These are phyloP conservation scores for Sclerotinia nivalis DNA, from an alignment of 2,329 filamentous ascomycete species.

Conservation along the genomic window DNA sequence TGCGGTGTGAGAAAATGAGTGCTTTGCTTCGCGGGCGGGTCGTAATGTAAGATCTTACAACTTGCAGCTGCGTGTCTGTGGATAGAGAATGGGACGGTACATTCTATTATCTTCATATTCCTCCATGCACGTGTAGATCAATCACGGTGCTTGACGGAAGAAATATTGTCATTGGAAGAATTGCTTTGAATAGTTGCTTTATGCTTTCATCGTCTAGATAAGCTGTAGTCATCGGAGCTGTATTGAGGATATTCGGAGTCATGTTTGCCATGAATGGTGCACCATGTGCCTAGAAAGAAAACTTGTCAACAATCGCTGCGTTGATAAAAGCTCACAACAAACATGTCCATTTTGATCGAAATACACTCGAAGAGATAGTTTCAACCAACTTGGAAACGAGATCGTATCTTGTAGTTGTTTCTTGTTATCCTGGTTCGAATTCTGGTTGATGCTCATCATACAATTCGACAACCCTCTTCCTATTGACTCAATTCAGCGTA, in stretches of 20 bases:
- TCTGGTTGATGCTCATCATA: no score
- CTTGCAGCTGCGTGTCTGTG: neutral
- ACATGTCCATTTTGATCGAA: accelerated
- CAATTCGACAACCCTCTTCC: no score
- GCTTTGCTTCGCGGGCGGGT: accelerated
- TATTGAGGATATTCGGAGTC: no score
- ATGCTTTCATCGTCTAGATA: no score
- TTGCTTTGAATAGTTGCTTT: neutral
- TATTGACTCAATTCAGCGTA: no score
- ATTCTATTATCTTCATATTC: neutral
- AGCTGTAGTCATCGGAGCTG: no score
- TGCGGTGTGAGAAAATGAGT: no score
- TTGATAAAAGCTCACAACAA: neutral
- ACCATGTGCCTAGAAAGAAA: neutral
- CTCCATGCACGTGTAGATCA: neutral
- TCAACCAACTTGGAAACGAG: no score
- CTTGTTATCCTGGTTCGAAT: no score
- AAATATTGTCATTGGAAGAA: neutral
- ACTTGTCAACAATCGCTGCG: neutral
- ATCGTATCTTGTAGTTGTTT: no score
- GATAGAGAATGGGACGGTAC: neutral
- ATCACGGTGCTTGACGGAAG: neutral
- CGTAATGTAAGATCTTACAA: neutral
- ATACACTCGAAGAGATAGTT: neutral
- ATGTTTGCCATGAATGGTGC: neutral